Conservation (phyloP, 2,329 filamentous ascomycete species). For the Monilinia fructicola region DNA sequence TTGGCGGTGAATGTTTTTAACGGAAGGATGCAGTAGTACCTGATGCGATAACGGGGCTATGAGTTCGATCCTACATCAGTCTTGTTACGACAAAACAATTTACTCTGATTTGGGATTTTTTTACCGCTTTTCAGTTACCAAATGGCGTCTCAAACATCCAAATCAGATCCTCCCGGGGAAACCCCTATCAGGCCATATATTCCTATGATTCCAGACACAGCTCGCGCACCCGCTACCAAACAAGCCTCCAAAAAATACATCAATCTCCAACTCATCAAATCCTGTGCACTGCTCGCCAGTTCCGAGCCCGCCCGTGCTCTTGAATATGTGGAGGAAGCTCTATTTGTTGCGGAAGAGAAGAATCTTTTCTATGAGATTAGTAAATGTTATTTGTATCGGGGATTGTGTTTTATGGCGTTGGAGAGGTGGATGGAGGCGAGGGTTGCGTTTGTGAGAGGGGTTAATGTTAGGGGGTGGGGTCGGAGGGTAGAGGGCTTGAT, state of each 20-base stretch:
- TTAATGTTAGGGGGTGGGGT: slow-evolving; percentile 25
- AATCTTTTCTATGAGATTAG: slow-evolving; percentile 21
- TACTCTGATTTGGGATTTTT: not conserved
- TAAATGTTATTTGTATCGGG: slow-evolving; percentile 29
- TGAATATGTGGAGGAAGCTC: slow-evolving; percentile 23
- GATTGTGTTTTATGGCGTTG: slow-evolving; percentile 25
- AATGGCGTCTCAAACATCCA: not conserved
- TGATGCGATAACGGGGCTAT: too few species aligned
- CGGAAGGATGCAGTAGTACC: too few species aligned
- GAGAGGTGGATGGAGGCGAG: slow-evolving; percentile 29
- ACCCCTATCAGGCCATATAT: not conserved
- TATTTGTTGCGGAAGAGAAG: slow-evolving; percentile 16
- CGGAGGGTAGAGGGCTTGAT: slow-evolving; percentile 23
- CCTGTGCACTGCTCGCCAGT: slow-evolving; percentile 23
- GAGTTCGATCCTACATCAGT: too few species aligned
- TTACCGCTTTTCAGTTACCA: not conserved
- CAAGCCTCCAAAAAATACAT: slow-evolving; percentile 12
- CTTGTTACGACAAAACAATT: too few species aligned
- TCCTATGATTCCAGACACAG: not conserved
- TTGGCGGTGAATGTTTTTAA: not conserved
- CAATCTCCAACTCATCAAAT: slow-evolving; percentile 26
- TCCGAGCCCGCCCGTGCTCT: slow-evolving; percentile 14
- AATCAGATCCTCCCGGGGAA: not conserved
- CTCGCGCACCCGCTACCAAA: not conserved
- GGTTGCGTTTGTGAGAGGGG: slow-evolving; percentile 27